Percentiles rank a stretch among this genome's conserved stretches.
Evolutionary conservation across 2,329 filamentous ascomycete species (phyloP).

Genomic region (Epichloe coenophiala): DNA sequence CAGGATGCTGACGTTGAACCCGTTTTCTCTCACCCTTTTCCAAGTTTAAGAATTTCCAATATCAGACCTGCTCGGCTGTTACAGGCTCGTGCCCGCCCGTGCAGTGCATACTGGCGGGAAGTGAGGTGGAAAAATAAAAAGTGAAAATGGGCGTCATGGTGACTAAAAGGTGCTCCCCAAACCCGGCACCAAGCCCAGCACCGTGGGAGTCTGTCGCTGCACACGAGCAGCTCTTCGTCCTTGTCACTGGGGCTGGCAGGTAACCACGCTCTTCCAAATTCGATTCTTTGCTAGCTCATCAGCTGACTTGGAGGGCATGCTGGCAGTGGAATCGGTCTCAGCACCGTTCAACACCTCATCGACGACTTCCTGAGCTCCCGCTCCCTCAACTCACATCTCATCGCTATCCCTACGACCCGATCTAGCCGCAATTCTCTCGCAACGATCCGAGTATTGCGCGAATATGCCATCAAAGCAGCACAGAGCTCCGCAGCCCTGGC

Average conservation of each 20-base stretch:
- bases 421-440: constrained; percentile 58
- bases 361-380: constrained; percentile 72
- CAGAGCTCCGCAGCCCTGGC: constrained; percentile 23
- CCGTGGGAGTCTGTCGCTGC: constrained; percentile 24
- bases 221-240: constrained; percentile 42
- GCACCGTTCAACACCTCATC: constrained; percentile 71
- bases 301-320: neutral
- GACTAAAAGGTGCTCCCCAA: neutral
- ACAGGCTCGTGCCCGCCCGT: no score
- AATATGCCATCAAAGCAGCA: constrained; percentile 37
- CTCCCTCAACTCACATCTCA: constrained; percentile 53
- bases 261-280: constrained; percentile 22
- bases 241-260: constrained; percentile 84
- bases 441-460: constrained; percentile 51
- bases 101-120: neutral
- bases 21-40: no score
- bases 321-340: constrained; percentile 70
- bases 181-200: constrained; percentile 6
- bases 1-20: no score
- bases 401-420: constrained; percentile 75
- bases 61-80: no score
- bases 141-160: constrained; percentile 3
- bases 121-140: neutral
- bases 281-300: neutral
- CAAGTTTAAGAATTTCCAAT: no score